These are phyloP conservation scores for Glutinoglossum americanum DNA, from an alignment of 495 filamentous ascomycete genomes.

Conservation along the genomic window DNA sequence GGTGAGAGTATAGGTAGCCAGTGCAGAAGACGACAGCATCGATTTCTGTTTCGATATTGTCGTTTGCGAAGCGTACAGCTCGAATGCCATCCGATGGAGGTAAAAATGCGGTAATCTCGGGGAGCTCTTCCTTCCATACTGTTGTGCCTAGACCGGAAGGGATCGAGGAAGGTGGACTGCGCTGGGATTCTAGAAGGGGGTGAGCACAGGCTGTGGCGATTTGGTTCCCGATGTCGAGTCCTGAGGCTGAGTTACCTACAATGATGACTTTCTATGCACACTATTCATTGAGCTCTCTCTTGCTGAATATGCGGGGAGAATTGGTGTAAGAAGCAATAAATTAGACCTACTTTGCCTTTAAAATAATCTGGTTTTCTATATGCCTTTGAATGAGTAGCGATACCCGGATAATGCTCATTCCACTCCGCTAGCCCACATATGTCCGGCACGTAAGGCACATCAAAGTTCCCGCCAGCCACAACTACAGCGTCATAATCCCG, in stretches of 20 bases:
- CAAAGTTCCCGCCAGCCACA: constrained; percentile 68
- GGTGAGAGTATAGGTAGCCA: constrained; percentile 50
- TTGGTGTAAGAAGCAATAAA: not conserved
- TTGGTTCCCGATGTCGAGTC: constrained; percentile 59
- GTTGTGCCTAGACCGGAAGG: constrained; percentile 2
- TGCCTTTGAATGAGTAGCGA: constrained; percentile 62
- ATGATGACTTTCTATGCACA: constrained; percentile 36
- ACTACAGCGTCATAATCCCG: constrained; percentile 50
- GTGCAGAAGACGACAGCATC: constrained; percentile 54
- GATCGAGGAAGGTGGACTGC: constrained; percentile 17
- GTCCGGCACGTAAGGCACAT: constrained; percentile 45
- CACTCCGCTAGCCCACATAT: constrained; percentile 33
- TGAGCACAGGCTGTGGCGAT: constrained; percentile 31
- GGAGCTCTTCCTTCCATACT: constrained; percentile 27
- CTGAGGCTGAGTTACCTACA: constrained; percentile 60
- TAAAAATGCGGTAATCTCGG: constrained; percentile 38
- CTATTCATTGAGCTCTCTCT: not conserved
- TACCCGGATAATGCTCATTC: constrained; percentile 35
- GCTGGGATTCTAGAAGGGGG: constrained; percentile 31
- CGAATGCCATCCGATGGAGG: constrained; percentile 17
- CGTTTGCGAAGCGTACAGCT: constrained; percentile 30
- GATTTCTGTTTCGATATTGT: constrained; percentile 31
- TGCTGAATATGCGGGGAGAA: not conserved
- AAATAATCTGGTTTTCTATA: constrained; percentile 44
- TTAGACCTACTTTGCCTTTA: constrained; percentile 20